Evolutionary conservation across 163 green algal genomes (phyloP).

Genomic region (Prototheca wickerhamii): DNA sequence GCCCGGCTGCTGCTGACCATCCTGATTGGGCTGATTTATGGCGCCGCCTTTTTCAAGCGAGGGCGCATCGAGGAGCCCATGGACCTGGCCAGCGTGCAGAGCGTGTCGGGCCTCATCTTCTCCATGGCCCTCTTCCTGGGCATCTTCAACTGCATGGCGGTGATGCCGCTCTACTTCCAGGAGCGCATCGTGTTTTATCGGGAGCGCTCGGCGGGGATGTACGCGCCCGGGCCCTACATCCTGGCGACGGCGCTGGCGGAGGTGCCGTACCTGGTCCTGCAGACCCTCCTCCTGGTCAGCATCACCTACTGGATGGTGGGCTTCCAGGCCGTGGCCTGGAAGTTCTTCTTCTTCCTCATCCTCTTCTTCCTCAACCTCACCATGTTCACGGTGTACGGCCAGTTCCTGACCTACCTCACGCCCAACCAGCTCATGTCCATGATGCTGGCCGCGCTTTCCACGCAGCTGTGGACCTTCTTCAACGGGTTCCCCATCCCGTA

Average conservation of each 20-base stretch:
- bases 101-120: constrained; percentile 44
- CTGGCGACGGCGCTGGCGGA: constrained; percentile 29
- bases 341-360: constrained; percentile 27
- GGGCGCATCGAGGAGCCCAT: constrained; percentile 4
- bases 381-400: constrained; percentile 25
- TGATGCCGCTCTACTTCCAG: constrained; percentile 5
- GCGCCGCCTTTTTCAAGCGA: not conserved
- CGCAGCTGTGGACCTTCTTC: constrained; percentile 39
- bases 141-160: constrained; percentile 60
- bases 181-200: constrained; percentile 27
- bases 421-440: constrained; percentile 28
- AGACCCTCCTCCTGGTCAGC: constrained; percentile 23
- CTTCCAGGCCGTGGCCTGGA: constrained; percentile 16
- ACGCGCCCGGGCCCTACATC: constrained; percentile 26
- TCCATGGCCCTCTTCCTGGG: constrained; percentile 24
- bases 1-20: too few relatives aligned
- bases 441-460: constrained; percentile 16
- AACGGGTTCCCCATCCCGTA: constrained; percentile 52
- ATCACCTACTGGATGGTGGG: constrained; percentile 34
- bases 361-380: constrained; percentile 21
- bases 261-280: constrained; percentile 32
- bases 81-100: constrained; percentile 41
- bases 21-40: constrained; percentile 6
- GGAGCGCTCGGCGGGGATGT: constrained; percentile 31
- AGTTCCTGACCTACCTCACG: constrained; percentile 17